Evolutionary conservation across 176 grass and related monocot species (phyloP).

Genomic region (Saccharum spontaneum): DNA sequence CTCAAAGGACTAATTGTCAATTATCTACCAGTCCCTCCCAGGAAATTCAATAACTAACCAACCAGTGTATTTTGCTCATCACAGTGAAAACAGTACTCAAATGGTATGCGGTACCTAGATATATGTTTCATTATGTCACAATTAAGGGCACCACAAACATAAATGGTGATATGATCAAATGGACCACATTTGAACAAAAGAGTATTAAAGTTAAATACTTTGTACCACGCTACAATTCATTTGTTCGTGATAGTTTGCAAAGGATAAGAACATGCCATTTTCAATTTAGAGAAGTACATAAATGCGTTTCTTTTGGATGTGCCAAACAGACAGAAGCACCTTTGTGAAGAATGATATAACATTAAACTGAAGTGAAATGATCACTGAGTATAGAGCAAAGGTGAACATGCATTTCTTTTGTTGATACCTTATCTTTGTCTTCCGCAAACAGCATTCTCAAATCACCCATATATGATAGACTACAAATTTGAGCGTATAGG

Average conservation of each 20-base stretch:
- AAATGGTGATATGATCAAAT: not conserved
- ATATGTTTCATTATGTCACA: not conserved
- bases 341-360: slow-evolving; percentile 19
- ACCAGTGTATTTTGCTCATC: not conserved
- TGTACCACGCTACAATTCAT: not conserved
- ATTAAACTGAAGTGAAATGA: slow-evolving; percentile 13
- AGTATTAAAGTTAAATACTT: not conserved
- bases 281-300: not conserved
- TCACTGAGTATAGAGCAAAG: not conserved
- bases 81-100: not conserved
- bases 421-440: slow-evolving; percentile 83
- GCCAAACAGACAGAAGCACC: not conserved
- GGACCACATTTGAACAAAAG: not conserved
- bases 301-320: not conserved
- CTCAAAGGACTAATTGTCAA: not conserved
- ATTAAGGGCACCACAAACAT: not conserved
- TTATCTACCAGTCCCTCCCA: not conserved
- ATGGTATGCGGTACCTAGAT: not conserved
- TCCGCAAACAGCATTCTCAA: slow-evolving; percentile 93
- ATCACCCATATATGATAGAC: slow-evolving; percentile 93
- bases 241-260: not conserved
- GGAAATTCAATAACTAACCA: not conserved
- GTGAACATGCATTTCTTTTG: not conserved
- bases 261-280: slow-evolving; percentile 9
- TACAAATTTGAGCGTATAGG: slow-evolving; percentile 84